A percentile compares a stretch with the other conserved stretches of the same genome.
Evolutionary conservation across 495 filamentous ascomycete genomes (phyloP).

Genomic region (Lineolata rhizophorae): DNA sequence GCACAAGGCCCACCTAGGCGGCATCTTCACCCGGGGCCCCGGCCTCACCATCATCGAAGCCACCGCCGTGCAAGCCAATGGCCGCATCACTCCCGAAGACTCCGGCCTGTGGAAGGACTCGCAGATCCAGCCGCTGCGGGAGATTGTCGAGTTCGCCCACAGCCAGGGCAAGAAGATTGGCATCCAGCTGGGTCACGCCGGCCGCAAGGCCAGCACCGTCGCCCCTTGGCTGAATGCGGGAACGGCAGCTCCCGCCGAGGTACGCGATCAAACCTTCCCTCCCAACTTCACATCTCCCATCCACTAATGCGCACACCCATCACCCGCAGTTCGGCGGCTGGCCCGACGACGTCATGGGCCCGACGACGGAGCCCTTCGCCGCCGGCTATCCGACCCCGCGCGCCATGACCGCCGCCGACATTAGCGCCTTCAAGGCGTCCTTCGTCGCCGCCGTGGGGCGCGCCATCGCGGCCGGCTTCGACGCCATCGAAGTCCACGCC

Average conservation of each 20-base stretch:
- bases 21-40: conserved; percentile 39
- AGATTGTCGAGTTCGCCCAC: conserved; percentile 35
- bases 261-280: not conserved
- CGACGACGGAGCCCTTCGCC: conserved; percentile 28
- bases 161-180: conserved; percentile 44
- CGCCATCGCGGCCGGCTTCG: conserved; percentile 44
- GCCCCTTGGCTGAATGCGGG: conserved; percentile 33
- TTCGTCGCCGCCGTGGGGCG: conserved; percentile 38
- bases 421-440: conserved; percentile 35
- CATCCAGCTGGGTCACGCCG: conserved; percentile 56
- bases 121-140: conserved; percentile 41
- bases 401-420: conserved; percentile 37
- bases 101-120: conserved; percentile 45
- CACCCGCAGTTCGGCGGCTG: conserved; percentile 35
- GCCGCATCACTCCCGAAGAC: conserved; percentile 50
- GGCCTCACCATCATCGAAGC: conserved; percentile 49
- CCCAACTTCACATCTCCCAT: not conserved
- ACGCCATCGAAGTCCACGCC: conserved; percentile 29
- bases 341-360: conserved; percentile 42
- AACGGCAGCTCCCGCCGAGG: conserved; percentile 26
- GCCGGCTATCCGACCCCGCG: conserved; percentile 26
- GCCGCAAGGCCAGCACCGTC: conserved; percentile 44
- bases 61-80: conserved; percentile 40
- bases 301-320: not conserved
- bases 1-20: conserved; percentile 42